Percentiles rank a stretch among this genome's conserved stretches.
Evolutionary conservation across 75 land plant genomes (phyloP).

Genomic region (Chamaecyparis obtusa): DNA sequence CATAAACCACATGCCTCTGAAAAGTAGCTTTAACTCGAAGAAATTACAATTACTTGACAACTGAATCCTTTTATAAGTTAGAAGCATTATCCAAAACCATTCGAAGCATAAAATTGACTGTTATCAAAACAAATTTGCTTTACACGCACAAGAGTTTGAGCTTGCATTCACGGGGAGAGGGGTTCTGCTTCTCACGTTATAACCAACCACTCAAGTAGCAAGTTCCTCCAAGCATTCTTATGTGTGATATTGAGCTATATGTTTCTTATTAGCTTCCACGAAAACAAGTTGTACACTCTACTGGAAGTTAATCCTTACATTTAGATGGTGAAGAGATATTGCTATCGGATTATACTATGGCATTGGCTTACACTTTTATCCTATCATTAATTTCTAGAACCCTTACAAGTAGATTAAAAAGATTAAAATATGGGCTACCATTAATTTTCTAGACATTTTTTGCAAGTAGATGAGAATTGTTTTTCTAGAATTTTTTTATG

Average conservation of each 20-base stretch:
- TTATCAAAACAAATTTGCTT: not conserved
- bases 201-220: not conserved
- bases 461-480: not conserved
- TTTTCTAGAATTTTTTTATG: not conserved
- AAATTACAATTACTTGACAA: not conserved
- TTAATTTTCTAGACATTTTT: no score
- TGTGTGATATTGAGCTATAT: not conserved
- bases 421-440: not conserved
- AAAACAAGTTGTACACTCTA: not conserved
- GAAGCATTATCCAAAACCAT: not conserved
- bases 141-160: not conserved
- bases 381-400: not conserved
- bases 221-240: not conserved
- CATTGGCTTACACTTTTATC: not conserved
- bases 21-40: not conserved
- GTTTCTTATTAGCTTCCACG: no score
- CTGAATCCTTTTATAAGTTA: not conserved
- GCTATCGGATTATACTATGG: not conserved
- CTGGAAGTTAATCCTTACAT: not conserved
- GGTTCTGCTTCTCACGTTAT: not conserved
- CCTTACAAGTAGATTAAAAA: not conserved
- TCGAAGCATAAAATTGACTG: not conserved
- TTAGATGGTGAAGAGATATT: not conserved
- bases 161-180: not conserved
- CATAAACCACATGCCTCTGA: not conserved